Percentiles rank a stretch among this genome's conserved stretches.
These are phyloP conservation scores for Lichtheimia ramosa DNA, from an alignment of 371 early-diverging fungal species.

Conservation along the genomic window DNA sequence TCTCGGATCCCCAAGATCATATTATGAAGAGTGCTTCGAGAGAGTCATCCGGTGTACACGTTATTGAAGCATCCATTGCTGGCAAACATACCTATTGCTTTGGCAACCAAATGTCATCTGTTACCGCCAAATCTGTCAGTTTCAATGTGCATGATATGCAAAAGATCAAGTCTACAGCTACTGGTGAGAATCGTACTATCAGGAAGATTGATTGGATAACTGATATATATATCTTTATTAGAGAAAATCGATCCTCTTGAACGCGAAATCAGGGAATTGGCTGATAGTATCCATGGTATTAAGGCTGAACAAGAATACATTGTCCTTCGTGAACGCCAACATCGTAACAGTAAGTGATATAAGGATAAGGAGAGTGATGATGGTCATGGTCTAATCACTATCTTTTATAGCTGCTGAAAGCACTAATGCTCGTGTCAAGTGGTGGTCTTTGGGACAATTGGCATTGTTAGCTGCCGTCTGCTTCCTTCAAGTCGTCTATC, in stretches of 20 bases:
- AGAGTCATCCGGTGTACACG: constrained; percentile 53
- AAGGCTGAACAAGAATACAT: constrained; percentile 78
- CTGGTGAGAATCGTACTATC: constrained; percentile 31
- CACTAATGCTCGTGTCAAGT: constrained; percentile 75
- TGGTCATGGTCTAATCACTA: not conserved
- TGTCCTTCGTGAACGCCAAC: constrained; percentile 65
- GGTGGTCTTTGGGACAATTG: constrained; percentile 77
- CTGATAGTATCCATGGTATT: constrained; percentile 63
- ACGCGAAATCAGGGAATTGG: constrained; percentile 66
- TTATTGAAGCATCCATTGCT: constrained; percentile 49
- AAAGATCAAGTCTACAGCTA: constrained; percentile 18
- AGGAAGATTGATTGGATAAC: not conserved
- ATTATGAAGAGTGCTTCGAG: constrained; percentile 48
- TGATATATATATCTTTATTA: not conserved
- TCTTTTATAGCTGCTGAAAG: constrained; percentile 65
- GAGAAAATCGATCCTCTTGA: constrained; percentile 64
- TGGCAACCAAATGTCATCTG: constrained; percentile 58
- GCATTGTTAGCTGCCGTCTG: constrained; percentile 63
- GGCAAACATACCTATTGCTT: constrained; percentile 80
- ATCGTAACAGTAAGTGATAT: constrained; percentile 67
- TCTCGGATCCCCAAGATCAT: constrained; percentile 50
- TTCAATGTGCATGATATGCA: constrained; percentile 51
- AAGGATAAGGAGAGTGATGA: not conserved
- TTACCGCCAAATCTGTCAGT: constrained; percentile 53
- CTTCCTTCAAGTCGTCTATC: constrained; percentile 70